phyloP scores from a whole-genome alignment of 2,329 filamentous ascomycete genomes.

The Fusarium verticillioides region DNA sequence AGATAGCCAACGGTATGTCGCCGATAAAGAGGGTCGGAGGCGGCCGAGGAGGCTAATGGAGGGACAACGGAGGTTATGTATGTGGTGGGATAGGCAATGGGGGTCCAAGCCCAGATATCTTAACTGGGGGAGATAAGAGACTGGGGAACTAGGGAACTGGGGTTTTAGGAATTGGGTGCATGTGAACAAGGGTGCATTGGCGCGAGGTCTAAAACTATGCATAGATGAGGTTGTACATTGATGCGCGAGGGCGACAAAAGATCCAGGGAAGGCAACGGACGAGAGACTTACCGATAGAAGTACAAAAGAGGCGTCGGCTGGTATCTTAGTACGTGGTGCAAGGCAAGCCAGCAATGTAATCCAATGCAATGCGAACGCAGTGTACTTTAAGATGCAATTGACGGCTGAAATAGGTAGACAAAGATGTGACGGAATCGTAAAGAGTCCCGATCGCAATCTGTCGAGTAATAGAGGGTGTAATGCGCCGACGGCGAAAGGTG shows the following conservation, averaged over 20 bases:
- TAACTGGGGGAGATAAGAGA: slow-evolving; percentile 38
- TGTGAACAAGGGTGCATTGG: slow-evolving; percentile 17
- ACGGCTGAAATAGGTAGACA: not conserved
- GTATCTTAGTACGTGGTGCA: slow-evolving; percentile 28
- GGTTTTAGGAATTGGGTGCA: slow-evolving; percentile 10
- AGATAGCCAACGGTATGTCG: slow-evolving; percentile 27
- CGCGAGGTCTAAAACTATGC: slow-evolving; percentile 5
- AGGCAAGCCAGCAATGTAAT: slow-evolving; percentile 23
- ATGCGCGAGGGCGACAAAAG: slow-evolving; percentile 4
- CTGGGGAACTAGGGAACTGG: slow-evolving; percentile 26
- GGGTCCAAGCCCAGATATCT: slow-evolving; percentile 28
- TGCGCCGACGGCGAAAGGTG: slow-evolving; percentile 36
- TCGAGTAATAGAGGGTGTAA: slow-evolving; percentile 28
- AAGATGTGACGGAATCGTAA: slow-evolving; percentile 30
- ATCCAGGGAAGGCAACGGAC: slow-evolving; percentile 4
- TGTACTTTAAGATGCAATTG: slow-evolving; percentile 13
- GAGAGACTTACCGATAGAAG: slow-evolving; percentile 27
- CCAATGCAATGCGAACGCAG: slow-evolving; percentile 5
- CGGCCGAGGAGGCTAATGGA: slow-evolving; percentile 7
- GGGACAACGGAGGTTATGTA: slow-evolving; percentile 28
- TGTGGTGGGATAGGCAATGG: slow-evolving; percentile 33
- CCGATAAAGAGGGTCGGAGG: slow-evolving; percentile 32
- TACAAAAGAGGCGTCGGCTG: slow-evolving; percentile 19
- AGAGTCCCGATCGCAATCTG: slow-evolving; percentile 22
- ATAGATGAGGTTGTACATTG: slow-evolving; percentile 25